Evolutionary conservation across 306 rosid species (phyloP), one percentile per base, ranked within the genome.

Genomic region (Acacia acuminata): DNA sequence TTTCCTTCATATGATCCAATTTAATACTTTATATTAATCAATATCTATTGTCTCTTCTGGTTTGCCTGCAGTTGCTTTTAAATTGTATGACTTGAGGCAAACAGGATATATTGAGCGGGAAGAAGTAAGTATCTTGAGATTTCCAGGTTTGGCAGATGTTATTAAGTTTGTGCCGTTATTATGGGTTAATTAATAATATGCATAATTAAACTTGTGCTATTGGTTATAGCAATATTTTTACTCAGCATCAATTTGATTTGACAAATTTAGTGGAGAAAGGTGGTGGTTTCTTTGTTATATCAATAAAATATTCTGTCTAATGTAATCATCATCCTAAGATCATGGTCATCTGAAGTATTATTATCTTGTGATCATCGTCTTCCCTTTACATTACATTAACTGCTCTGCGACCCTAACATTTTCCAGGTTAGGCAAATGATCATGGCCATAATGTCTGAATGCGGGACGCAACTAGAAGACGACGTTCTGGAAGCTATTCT

Each of bases 341-440:
- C 79, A 58, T 56, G 66, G 42, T 58, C 15, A 14, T 51, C 43
- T 82, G 53, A 78, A 75, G 32, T 48, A 32, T 65, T 58, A 24
- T 27, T 30, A 1, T 30, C 42, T 30, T 63, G 19, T 27, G 20
- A 27, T 10, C 24, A 11, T 53, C 9, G 10, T 53, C n/a, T 53
- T 53, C 20, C 11, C 24, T 53, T 53, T 53, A 10, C 22, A 20
- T 53, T 53, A 10, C 0, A 53, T 53, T 5, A 53, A 53, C 61
- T 19, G 61, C 2, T 53, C 61, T 53, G 25, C 61, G 1, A 53
- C 61, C 24, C 74, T 27, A 42, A 61, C 38, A 13, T 11, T 81
- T 82, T 81, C 61, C 85, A 91, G 97, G 94, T 92, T 34, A 88
- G 71, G 81, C 91, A 91, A 84, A 89, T 92, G 97, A 91, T 91